Conservation (phyloP, 805 yeast genomes). For the Starmerella geochares region DNA sequence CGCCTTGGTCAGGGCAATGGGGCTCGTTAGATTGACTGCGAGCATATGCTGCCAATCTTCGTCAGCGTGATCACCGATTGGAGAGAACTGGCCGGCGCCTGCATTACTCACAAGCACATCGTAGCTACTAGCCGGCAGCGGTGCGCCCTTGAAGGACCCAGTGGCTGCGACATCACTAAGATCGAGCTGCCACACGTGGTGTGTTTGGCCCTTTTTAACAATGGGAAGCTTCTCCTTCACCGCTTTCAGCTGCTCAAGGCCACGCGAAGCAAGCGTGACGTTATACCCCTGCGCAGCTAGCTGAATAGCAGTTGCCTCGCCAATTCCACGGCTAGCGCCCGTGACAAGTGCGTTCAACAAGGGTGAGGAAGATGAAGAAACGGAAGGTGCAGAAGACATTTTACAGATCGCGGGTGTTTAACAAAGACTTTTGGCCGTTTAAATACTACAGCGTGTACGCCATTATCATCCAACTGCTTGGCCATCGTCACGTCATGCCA, state of each 20-base stretch:
- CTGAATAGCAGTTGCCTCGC: no score
- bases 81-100: constrained; percentile 50
- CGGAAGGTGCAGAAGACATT: background rate
- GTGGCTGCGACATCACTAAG: constrained; percentile 11
- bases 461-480: no score
- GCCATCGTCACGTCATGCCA: no score
- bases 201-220: constrained; percentile 11
- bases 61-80: constrained; percentile 39
- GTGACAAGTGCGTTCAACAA: constrained; percentile 8
- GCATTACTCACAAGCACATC: constrained; percentile 36
- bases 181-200: constrained; percentile 20
- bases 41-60: constrained; percentile 40
- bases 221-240: constrained; percentile 23
- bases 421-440: no score
- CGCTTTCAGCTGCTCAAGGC: constrained; percentile 32
- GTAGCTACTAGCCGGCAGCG: constrained; percentile 34
- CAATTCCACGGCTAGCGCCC: constrained; percentile 26
- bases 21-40: constrained; percentile 47
- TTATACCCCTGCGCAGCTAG: constrained; percentile 45
- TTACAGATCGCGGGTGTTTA: no score
- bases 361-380: no score
- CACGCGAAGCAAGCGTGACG: constrained; percentile 44
- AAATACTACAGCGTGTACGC: no score
- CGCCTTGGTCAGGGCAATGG: constrained; percentile 49
- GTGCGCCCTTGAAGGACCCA: constrained; percentile 10